Percentiles rank a stretch among this genome's conserved stretches.
These are phyloP conservation scores for Beauveria varroae DNA, from an alignment of 2,329 filamentous ascomycete genomes.

Conservation along the genomic window DNA sequence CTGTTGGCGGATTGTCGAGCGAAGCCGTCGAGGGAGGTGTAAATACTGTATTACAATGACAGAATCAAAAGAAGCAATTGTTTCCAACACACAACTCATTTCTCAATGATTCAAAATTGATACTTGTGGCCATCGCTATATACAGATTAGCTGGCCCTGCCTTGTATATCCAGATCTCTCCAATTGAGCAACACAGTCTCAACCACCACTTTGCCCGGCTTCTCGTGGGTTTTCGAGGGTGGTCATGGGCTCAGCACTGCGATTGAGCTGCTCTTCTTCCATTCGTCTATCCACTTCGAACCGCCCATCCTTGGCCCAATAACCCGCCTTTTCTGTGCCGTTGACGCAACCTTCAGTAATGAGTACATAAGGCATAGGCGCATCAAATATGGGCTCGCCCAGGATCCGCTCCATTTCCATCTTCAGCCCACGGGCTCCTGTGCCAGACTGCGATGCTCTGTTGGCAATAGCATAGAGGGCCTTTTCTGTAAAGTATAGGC, in stretches of 20 bases:
- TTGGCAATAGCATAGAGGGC: conserved; percentile 77
- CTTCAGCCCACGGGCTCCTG: conserved; percentile 71
- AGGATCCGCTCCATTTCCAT: conserved; percentile 76
- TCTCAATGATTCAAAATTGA: background rate
- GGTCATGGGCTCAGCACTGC: conserved; percentile 14
- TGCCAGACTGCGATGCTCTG: conserved; percentile 51
- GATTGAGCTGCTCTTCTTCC: conserved; percentile 50
- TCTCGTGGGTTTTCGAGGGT: conserved; percentile 37
- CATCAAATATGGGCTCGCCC: conserved; percentile 74
- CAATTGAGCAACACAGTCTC: conserved; percentile 8
- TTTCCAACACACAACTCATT: conserved; percentile 3
- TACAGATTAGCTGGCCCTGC: background rate
- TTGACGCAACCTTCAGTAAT: conserved; percentile 63
- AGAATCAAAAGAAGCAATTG: conserved; percentile 22
- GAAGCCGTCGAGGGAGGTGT: conserved; percentile 23
- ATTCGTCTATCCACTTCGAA: conserved; percentile 62
- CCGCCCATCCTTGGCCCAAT: conserved; percentile 63
- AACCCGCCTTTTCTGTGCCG: conserved; percentile 50
- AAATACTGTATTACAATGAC: conserved; percentile 38
- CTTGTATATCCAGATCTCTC: background rate
- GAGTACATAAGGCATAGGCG: conserved; percentile 67
- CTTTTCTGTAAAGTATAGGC: conserved; percentile 73
- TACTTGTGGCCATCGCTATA: background rate
- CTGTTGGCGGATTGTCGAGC: conserved; percentile 6
- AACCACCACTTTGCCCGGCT: conserved; percentile 41